Evolutionary conservation across 2,329 filamentous ascomycete species (phyloP), one percentile per base, ranked within the genome.

Genomic region (Tricladium varicosporioides): DNA sequence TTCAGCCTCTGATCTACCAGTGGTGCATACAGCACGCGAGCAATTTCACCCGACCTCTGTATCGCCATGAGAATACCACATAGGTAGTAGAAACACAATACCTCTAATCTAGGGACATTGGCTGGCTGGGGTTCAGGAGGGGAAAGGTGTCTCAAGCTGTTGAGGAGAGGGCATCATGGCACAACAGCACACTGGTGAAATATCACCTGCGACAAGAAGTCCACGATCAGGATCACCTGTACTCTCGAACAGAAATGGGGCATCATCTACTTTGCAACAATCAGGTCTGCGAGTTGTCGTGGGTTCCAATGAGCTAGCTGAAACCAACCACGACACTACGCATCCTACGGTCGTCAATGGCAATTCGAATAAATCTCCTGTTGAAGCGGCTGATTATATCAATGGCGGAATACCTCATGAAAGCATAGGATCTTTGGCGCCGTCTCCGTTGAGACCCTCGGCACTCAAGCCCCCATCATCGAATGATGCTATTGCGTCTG

Each of bases 151-250:
- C 47, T 36, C 14, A 51, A 33, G 42, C 46, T 48, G 42, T 19
- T 47, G 42, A 53, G 43, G 22, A 49, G 13, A 52, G 47, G 22
- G 44, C 49, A 62, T 47, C 47, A 70, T 70, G 68, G 61, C 60
- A 57, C 60, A 62, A 50, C 63, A 48, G 56, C 59, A 56, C 54
- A 68, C 72, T 61, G 70, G 69, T 51, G 72, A 72, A 11, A 58
- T 71, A 44, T 73, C 73, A 43, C 73, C 74, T 18, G 70, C 67
- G 66, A 69, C 71, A 31, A 67, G 56, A 60, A 72, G 57, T 59
- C 66, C 70, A 49, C 62, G 60, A 27, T 63, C 65, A 32, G 57
- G 61, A 48, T 68, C 69, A 18, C 66, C 69, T 14, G 40, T 57
- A 19, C 54, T 63, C 18, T 59, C 63, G 44, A 62, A 56, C 48